Evolutionary conservation across 345 rosid genomes (phyloP), one percentile per base, ranked within the genome.

Genomic region (Ceriops zippeliana): DNA sequence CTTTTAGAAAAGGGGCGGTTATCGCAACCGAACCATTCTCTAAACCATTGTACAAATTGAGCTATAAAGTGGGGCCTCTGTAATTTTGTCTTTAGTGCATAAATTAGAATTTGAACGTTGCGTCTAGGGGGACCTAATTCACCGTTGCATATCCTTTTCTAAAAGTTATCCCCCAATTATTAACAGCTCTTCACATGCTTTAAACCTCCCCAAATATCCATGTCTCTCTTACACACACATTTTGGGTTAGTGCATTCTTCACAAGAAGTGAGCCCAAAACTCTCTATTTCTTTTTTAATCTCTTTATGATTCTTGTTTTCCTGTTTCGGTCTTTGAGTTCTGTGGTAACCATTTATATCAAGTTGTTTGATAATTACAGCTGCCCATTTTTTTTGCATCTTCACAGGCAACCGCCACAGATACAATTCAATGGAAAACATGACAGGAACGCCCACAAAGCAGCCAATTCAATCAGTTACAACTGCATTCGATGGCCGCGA

Each of bases 71-170:
- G 4, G 17, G 49, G 17, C 4, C 49, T 42, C 0, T 42, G 49
- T 13, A 15, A 42, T 42, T 42, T 42, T 42, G 49, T 42, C 19
- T 13, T 42, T 42, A 42, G 17, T 15, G 49, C 16, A 13, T 13
- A 42, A 42, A 13, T 15, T 42, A 52, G 22, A 70, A 71, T 57
- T 46, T 30, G 69, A 71, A 10, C 63, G 74, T 70, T 63, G 16
- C 11, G 5, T n/a, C 60, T 52, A 13, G 3, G 47, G 66, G 27
- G 19, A 47, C 60, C 65, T 35, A 79, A 79, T 70, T 77, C 67
- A 83, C 85, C 88, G 88, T 86, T 86, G 82, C 52, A 72, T 31
- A 7, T 13, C 37, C 67, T 61, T 2, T 27, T 52, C 61, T 71
- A n/a, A 35, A 66, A 63, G 53, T 34, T 52, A 47, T 34, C 47